A percentile compares a stretch with the other conserved stretches of the same genome.
Conservation (phyloP, 164 flowering plant species). For the Aristolochia fimbriata region DNA sequence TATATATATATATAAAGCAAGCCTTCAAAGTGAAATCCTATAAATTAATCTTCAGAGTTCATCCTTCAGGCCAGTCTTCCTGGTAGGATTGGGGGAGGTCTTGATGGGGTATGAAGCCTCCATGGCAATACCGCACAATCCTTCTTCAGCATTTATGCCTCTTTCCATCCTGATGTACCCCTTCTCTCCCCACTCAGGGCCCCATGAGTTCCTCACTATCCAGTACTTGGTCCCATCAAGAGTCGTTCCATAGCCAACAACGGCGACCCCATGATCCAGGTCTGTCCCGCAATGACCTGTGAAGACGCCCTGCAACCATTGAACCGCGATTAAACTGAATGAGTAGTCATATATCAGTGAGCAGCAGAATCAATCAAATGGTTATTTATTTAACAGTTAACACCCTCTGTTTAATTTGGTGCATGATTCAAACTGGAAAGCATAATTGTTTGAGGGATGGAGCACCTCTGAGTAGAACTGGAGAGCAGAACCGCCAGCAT, state of each 20-base stretch:
- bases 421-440: not conserved
- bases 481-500: slow-evolving; percentile 56
- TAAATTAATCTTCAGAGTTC: slow-evolving; percentile 14
- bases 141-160: slow-evolving; percentile 34
- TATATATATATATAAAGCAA: no score
- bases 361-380: not conserved
- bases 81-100: slow-evolving; percentile 27
- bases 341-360: not conserved
- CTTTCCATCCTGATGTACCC: slow-evolving; percentile 82
- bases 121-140: slow-evolving; percentile 83
- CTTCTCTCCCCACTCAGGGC: slow-evolving; percentile 78
- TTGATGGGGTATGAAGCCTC: slow-evolving; percentile 81
- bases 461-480: slow-evolving; percentile 76
- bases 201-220: slow-evolving; percentile 97
- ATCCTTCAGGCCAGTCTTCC: slow-evolving; percentile 28
- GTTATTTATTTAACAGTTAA: no score
- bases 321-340: not conserved
- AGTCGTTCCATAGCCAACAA: slow-evolving; percentile 75
- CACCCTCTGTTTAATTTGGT: not conserved
- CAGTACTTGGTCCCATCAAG: slow-evolving; percentile 78
- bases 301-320: slow-evolving; percentile 58
- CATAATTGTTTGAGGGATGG: not conserved
- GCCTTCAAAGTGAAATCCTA: no score
- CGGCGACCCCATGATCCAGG: slow-evolving; percentile 73
- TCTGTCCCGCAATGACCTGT: slow-evolving; percentile 56